Percentiles rank a stretch among this genome's conserved stretches.
phyloP scores from a whole-genome alignment of 2,329 filamentous ascomycete species.

The Rachicladosporium sp. region DNA sequence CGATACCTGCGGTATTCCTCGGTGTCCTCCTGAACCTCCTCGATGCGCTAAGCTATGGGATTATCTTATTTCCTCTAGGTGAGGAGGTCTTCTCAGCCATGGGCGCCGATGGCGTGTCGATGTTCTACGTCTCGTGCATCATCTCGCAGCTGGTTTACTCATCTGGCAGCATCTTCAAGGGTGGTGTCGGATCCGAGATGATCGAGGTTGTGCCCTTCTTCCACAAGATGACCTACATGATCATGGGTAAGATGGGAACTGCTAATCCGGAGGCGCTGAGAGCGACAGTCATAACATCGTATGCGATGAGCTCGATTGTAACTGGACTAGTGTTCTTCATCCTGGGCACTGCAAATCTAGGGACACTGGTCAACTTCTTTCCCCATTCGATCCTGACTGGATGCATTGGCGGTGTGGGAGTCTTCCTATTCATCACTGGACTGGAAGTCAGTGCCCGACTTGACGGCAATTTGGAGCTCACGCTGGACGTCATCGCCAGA shows the following conservation, averaged over 20 bases:
- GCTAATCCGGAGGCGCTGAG: constrained; percentile 76
- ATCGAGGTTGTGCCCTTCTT: constrained; percentile 99
- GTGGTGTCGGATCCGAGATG: constrained; percentile 89
- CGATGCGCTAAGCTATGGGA: constrained; percentile 90
- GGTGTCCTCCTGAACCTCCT: constrained; percentile 84
- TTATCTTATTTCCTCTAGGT: constrained; percentile 77
- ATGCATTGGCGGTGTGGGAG: constrained; percentile 93
- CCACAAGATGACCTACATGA: constrained; percentile 91
- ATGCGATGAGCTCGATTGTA: constrained; percentile 77
- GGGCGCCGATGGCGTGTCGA: constrained; percentile 88
- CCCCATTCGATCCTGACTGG: constrained; percentile 92
- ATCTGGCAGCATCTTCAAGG: constrained; percentile 75
- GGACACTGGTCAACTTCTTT: constrained; percentile 92
- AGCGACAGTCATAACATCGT: constrained; percentile 86
- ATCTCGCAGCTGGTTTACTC: constrained; percentile 87
- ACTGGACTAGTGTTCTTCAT: constrained; percentile 86
- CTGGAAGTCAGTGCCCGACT: constrained; percentile 87
- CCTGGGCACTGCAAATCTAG: constrained; percentile 77
- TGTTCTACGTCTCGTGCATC: constrained; percentile 97
- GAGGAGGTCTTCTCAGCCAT: constrained; percentile 73
- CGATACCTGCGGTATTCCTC: constrained; percentile 75
- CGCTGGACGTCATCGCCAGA: constrained; percentile 60
- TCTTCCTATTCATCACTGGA: constrained; percentile 83
- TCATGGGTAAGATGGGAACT: constrained; percentile 64
- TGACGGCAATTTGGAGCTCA: constrained; percentile 76